Evolutionary conservation across 768 basidiomycete species (phyloP).

Genomic region (Serendipita indica): DNA sequence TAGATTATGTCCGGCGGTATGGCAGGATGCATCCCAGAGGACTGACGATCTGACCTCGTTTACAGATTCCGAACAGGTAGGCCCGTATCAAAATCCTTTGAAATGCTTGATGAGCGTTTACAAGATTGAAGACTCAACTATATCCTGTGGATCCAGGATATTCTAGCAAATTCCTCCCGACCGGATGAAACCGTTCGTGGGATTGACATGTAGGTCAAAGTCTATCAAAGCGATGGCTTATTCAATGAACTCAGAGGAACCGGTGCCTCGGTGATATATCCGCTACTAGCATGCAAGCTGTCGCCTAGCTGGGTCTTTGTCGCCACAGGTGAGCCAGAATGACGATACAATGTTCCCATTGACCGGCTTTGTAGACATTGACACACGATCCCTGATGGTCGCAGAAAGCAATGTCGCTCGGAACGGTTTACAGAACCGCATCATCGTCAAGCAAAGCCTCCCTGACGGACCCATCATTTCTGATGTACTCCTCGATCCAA

Average conservation of each 20-base stretch:
- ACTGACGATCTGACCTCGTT: not conserved
- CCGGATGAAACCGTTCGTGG: constrained; percentile 28
- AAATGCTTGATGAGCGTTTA: not conserved
- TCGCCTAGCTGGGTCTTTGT: constrained; percentile 42
- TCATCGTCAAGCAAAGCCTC: constrained; percentile 29
- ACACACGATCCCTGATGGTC: constrained; percentile 39
- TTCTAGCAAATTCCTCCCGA: constrained; percentile 24
- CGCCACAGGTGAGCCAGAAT: constrained; percentile 44
- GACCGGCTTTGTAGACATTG: constrained; percentile 43
- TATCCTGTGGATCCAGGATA: constrained; percentile 69
- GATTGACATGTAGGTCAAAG: constrained; percentile 47
- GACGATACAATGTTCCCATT: not conserved
- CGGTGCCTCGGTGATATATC: constrained; percentile 82
- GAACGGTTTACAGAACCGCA: constrained; percentile 41
- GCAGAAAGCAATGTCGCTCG: constrained; percentile 42
- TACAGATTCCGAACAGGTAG: constrained; percentile 62
- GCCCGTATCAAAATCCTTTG: not conserved
- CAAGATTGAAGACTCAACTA: constrained; percentile 55
- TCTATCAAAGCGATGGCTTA: not conserved
- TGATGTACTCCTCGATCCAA: constrained; percentile 21
- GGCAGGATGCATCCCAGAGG: constrained; percentile 17
- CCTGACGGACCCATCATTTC: constrained; percentile 33
- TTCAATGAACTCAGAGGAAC: constrained; percentile 48
- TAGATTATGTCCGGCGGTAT: constrained; percentile 76
- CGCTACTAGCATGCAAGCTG: constrained; percentile 50